Percentiles rank a stretch among this genome's conserved stretches.
phyloP scores from a whole-genome alignment of 164 flowering plant species.

The Kalanchoe fedtschenkoi region DNA sequence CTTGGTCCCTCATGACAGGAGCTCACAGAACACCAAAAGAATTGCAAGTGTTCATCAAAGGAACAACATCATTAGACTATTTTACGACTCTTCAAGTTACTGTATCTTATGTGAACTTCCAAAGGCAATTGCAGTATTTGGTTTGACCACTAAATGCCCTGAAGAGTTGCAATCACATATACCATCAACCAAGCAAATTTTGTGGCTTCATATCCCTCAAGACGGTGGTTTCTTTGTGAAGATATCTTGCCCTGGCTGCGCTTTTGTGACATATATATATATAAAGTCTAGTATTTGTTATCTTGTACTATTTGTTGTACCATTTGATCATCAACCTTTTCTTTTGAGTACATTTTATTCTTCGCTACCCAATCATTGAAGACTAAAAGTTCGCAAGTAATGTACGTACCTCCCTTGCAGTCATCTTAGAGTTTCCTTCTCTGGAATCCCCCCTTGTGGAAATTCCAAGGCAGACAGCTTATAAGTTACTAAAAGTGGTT shows the following conservation, averaged over 20 bases:
- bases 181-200: not conserved
- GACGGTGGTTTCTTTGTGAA: not conserved
- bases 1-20: not conserved
- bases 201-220: not conserved
- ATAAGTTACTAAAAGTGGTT: no score
- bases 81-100: not conserved
- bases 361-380: no score
- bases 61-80: constrained; percentile 1
- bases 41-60: constrained; percentile 4
- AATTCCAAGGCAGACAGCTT: no score
- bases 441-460: no score
- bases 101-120: not conserved
- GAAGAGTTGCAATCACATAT: not conserved
- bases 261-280: not conserved
- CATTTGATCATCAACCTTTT: not conserved
- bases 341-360: not conserved
- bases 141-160: not conserved
- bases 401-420: no score
- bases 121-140: not conserved
- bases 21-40: constrained; percentile 7
- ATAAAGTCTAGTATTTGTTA: not conserved
- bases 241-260: not conserved
- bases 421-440: no score
- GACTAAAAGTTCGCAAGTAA: no score
- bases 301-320: not conserved